Evolutionary conservation across 192 early-diverging fungal species (phyloP), one percentile per base, ranked within the genome.

Genomic region (Borealophlyctis nickersoniae): DNA sequence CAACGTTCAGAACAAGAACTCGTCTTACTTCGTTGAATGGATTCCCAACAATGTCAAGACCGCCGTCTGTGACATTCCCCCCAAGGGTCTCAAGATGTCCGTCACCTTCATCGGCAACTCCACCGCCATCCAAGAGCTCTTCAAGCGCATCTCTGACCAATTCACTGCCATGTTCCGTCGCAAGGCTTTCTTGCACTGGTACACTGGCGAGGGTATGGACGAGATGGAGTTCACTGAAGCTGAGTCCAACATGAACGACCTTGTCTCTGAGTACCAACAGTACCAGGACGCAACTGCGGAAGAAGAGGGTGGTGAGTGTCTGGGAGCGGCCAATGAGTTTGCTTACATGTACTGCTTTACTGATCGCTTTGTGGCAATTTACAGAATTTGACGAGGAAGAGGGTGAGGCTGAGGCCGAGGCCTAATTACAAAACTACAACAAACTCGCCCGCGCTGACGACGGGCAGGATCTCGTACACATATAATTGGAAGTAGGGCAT

Each of bases 11-110:
- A 85, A 88, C 75, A 96, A 94, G 87, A 96, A 98, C 86, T 86
- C 86, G 52, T 87, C 85, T 60, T 95, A 95, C 82, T 99, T 99
- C 82, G 96, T 97, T 35, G 96, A 99, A 77, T 99, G 96, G 95
- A 98, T 98, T 72, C 96, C 96, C 70, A 98, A 94, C 87, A 94
- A 93, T 79, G 91, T 92, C 79, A 94, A 95, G 86, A 92, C 82
- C 56, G 78, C 80, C 28, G 86, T 94, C 26, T 95, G 93, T 73
- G 91, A 94, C 64, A 89, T 95, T 56, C 89, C 93, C 24, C 93
- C 93, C 48, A 84, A 79, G 57, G 92, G 90, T 60, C 86, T 92
- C 54, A 90, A 89, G 76, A 94, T 95, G 93, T 92, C 90, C 9
- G 88, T 86, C 59, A 94, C 92, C 30, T 95, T 95, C 73, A 92